Base-by-base conservation (phyloP, 306 rosid genomes). In the Datisca glomerata region DNA sequence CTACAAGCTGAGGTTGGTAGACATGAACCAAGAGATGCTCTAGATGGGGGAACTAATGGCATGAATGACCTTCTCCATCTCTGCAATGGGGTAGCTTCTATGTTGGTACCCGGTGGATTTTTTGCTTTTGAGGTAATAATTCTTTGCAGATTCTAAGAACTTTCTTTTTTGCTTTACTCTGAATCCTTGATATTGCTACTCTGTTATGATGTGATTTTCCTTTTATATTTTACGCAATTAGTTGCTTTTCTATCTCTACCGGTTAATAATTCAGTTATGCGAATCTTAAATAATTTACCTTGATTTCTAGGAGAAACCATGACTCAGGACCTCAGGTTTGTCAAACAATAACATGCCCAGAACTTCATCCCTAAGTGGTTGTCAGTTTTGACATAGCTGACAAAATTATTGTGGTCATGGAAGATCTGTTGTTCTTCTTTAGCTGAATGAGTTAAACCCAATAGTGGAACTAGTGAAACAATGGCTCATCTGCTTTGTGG, bases 1-100 rank as follows among this genome's bases (percentile, higher is more conserved):
- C 68, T 89, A 34, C 95, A 89, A 56, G 95, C 91, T 58, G 95
- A 83, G 69, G 93, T 89, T 45, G 83, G 91, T 35, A 72, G 73
- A 21, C 89, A 79, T 35, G 94, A 83, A 49, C 97, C 97, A 1
- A 68, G 53, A 50, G 37, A 46, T 40, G 93, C 97, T 21, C 60
- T 89, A 61, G 97, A 83, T 49, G 97, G 93, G 33, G 95, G 95
- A 35, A 27, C 43, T 24, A 51, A 64, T 37, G 95, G 93, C 57
- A 72, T 70, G 84, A 57, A 64, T 53, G 73, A 72, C 40, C 93
- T 84, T 48, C 47, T 74, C 34, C 91, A 70, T 76, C 81, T 83
- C 12, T 83, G 95, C 67, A 74, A 73, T 24, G 84, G 83, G 51
- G 83, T 85, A 35, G 78, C 75, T 55, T 51, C 56, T 32, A 52